Base-by-base conservation (phyloP, 805 yeast genomes). In the Candida patagonica region DNA sequence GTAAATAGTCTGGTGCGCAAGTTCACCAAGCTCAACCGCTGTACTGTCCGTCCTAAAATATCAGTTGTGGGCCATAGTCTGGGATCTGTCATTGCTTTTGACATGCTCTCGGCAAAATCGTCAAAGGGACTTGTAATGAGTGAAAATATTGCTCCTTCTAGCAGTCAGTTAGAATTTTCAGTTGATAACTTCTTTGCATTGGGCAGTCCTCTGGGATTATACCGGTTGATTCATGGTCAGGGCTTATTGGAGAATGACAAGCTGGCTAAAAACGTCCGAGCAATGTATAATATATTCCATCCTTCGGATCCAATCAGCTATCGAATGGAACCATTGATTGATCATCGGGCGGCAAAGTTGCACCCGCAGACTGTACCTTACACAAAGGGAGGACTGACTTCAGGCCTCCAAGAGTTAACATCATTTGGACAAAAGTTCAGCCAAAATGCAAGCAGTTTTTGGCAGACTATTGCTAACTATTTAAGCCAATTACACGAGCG, bases 241-340 rank as follows among this genome's bases (percentile, higher is more conserved):
- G 74, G 73, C 35, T 70, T 87, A n/a, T n/a, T n/a, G n/a, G 62
- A 65, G 16, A 40, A 54, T 31, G 38, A 40, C 35, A 29, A 42
- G 37, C 35, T 42, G 13, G 16, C n/a, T 3, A n/a, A 23, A 4
- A 37, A 43, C 22, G 30, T 40, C 22, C 70, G 68, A 24, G 78
- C 81, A 46, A 58, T 82, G 31, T 92, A 81, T 62, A 89, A 89
- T 54, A 62, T 92, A 5, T 86, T 82, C 62, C 94, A 89, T 50
- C 84, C 89, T 0, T 80, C 94, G 48, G 98, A 89, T 55, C 95
- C 96, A 0, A 79, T 92, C 30, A 88, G 89, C 0, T 86, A 88
- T 52, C 66, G 97, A 41, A 61, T 88, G 42, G 98, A 89, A 58
- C 98, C 98, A 1, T 62, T 67, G 42, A 70, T 88, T 4, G 61